Conservation (phyloP, 352 stramenopile genomes). For the Aphanomyces stellatus region DNA sequence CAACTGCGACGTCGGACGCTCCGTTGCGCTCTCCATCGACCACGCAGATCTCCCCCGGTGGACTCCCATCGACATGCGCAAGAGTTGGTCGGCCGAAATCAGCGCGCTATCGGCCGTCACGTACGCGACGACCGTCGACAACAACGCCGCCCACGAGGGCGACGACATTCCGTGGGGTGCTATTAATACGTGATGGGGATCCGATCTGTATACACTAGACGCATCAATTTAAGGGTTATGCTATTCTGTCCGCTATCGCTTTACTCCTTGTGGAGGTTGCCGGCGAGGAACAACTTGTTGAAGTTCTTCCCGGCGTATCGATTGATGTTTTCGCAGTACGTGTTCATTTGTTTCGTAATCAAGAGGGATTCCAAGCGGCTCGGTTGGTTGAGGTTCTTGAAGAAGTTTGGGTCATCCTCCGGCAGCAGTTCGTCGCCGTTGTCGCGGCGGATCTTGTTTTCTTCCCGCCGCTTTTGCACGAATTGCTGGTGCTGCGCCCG, state of each 20-base stretch:
- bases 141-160: neutral
- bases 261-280: constrained; percentile 72
- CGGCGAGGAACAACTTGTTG: constrained; percentile 86
- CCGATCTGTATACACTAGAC: too few relatives aligned
- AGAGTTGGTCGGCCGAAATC: neutral
- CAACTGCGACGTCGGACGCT: too few relatives aligned
- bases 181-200: too few relatives aligned
- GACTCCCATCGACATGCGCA: neutral
- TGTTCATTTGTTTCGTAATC: constrained; percentile 90
- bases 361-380: constrained; percentile 82
- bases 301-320: constrained; percentile 85
- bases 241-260: neutral
- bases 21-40: too few relatives aligned
- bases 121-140: neutral
- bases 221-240: neutral
- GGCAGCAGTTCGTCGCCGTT: constrained; percentile 65
- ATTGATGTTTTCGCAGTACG: constrained; percentile 90
- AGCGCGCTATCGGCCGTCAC: neutral
- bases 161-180: too few relatives aligned
- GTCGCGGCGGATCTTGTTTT: constrained; percentile 81
- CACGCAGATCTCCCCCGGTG: too few relatives aligned
- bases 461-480: constrained; percentile 78
- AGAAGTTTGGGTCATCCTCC: constrained; percentile 74
- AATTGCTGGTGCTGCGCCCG: constrained; percentile 75
- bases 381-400: constrained; percentile 81